A percentile compares a stretch with the other conserved stretches of the same genome.
These are phyloP conservation scores for Peronospora belbahrii DNA, from an alignment of 352 stramenopile species.

Conservation along the genomic window DNA sequence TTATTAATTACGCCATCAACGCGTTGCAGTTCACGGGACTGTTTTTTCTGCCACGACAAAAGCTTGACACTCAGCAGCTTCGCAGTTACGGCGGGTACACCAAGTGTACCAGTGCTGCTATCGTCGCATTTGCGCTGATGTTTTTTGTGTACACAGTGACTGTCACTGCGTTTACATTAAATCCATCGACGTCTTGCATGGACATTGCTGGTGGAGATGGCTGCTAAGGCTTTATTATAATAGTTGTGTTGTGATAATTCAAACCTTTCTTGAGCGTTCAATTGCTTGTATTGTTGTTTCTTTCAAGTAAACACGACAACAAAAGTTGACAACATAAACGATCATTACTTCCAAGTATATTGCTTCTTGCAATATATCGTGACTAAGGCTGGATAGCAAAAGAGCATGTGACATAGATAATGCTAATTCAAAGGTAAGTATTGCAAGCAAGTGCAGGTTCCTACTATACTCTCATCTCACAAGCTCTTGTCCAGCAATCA, in stretches of 20 bases:
- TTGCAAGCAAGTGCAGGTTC: too few species aligned
- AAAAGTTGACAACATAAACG: too few species aligned
- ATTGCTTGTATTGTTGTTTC: background rate
- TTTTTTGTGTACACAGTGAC: conserved; percentile 44
- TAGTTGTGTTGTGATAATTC: background rate
- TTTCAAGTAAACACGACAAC: too few species aligned
- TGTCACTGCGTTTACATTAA: conserved; percentile 39
- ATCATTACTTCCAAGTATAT: too few species aligned
- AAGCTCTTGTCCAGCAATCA: too few species aligned
- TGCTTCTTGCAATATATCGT: too few species aligned
- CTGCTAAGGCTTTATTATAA: conserved; percentile 14
- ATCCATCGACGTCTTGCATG: conserved; percentile 26
- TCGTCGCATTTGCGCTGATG: conserved; percentile 27
- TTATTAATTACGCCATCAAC: conserved; percentile 43
- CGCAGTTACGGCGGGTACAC: conserved; percentile 59
- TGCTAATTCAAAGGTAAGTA: too few species aligned
- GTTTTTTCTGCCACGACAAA: conserved; percentile 40
- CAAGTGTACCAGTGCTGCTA: conserved; percentile 33
- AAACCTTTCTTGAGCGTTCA: background rate
- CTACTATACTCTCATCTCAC: too few species aligned
- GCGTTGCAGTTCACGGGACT: conserved; percentile 26
- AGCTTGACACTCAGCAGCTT: conserved; percentile 51
- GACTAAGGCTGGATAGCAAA: too few species aligned
- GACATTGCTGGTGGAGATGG: conserved; percentile 30
- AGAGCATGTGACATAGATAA: too few species aligned